Evolutionary conservation across 768 basidiomycete genomes (phyloP).

Genomic region (Lactifluus echinatus): DNA sequence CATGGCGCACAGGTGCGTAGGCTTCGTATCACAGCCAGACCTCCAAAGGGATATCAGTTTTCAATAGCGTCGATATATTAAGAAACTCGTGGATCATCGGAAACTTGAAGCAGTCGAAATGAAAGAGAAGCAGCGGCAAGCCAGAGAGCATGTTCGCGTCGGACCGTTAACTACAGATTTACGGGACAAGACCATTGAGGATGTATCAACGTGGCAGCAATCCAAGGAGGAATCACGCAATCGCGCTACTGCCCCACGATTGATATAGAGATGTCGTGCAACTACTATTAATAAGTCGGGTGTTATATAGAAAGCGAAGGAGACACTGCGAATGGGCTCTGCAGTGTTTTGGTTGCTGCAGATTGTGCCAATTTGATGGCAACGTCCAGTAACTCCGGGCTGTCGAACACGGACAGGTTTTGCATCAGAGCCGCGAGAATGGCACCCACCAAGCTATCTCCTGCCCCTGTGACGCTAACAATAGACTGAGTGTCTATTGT

Average conservation of each 20-base stretch:
- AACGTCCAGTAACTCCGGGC: slow-evolving; percentile 35
- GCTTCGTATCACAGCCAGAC: not conserved
- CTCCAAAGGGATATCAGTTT: not conserved
- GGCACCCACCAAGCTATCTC: slow-evolving; percentile 83
- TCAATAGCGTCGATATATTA: slow-evolving; percentile 46
- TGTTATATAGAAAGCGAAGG: slow-evolving; percentile 38
- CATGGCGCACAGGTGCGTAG: slow-evolving; percentile 61
- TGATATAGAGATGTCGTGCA: not conserved
- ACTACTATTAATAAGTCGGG: slow-evolving; percentile 12
- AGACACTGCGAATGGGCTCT: slow-evolving; percentile 56
- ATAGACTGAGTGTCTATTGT: slow-evolving; percentile 27
- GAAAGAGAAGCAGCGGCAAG: slow-evolving; percentile 45
- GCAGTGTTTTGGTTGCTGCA: slow-evolving; percentile 54
- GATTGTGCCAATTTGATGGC: slow-evolving; percentile 51
- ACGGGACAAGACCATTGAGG: not conserved
- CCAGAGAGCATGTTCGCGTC: slow-evolving; percentile 50
- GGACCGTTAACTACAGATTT: slow-evolving; percentile 37
- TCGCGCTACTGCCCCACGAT: not conserved
- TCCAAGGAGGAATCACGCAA: not conserved
- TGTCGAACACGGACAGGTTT: slow-evolving; percentile 36
- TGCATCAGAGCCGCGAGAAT: slow-evolving; percentile 56
- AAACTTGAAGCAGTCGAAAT: slow-evolving; percentile 29
- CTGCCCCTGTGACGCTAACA: slow-evolving; percentile 84
- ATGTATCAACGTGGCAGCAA: not conserved
- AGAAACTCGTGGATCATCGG: slow-evolving; percentile 36